Evolutionary conservation across 2,329 filamentous ascomycete genomes (phyloP), one percentile per base, ranked within the genome.

Genomic region (Trichoderma breve): DNA sequence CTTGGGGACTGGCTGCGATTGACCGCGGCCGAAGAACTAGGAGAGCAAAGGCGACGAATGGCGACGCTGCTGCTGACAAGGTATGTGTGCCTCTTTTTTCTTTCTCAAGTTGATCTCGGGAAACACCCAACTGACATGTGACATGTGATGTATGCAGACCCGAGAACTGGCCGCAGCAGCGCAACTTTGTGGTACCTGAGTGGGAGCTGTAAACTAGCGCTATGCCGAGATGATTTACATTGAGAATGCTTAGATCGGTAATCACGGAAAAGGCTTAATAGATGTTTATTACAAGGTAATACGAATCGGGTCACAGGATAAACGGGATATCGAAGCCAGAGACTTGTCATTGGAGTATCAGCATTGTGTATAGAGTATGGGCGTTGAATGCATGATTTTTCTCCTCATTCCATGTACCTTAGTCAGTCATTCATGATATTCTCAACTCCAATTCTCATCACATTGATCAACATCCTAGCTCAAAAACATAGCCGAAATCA

Each of bases 1-100:
- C 77, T 89, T 57, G 80, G 78, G 26, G 79, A 81, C 69, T 89
- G 87, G 88, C 75, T 89, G 61, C 77, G 79, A n/a, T 77, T 84
- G 76, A 84, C 86, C 24, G 80, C 79, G 18, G 79, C 78, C 2
- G 80, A 80, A 72, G 80, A 82, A 18, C 75, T 79, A 18, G 75
- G 75, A 18, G 83, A 84, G 77, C 78, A 79, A 75, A 80, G 80
- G 74, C 80, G 77, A 66, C 79, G 79, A 71, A 84, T 80, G 80
- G 80, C 81, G 43, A 79, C 82, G 64, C 73, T 85, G 72, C 75
- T 84, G 72, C 76, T 84, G 61, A 84, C 83, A 24, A 83, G 79
- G 83, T 84, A 78, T 68, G 81, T 68, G 81, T 79, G 14, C 43
- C 21, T 39, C 1, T 18, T 53, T 21, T 39, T 14, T 32, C 5